Evolutionary conservation across 2,329 filamentous ascomycete genomes (phyloP), one percentile per base, ranked within the genome.

Genomic region (Nigrospora osmanthi): DNA sequence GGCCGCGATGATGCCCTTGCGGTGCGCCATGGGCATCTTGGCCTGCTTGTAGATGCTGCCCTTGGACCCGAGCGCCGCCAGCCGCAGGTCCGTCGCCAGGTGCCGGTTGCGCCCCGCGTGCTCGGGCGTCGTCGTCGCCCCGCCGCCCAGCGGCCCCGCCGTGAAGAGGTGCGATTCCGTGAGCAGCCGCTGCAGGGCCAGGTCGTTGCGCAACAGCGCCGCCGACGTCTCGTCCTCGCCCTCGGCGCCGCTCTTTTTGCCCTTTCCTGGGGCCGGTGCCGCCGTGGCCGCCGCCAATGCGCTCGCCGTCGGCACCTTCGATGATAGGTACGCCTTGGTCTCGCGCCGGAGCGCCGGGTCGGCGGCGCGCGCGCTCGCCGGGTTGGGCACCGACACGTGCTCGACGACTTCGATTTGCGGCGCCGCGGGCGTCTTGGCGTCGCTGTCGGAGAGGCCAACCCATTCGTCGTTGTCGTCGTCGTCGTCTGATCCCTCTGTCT

Each of bases 91-190:
- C 6, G 86, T 80, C 1, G 90, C 87, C 63, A 87, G 87, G 53
- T 88, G 81, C 31, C 90, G 80, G 55, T 85, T 85, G 55, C 81
- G 83, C 44, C 90, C 90, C 3, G 71, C 68, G 30, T 63, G 60
- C 42, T 59, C 58, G n/a, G n/a, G n/a, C 3, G 47, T 57, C 35
- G 66, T 60, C 38, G 68, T 56, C 14, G 66, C 60, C 37, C 60
- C 52, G 42, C 64, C 61, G 64, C 59, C 17, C 76, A 71, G 38
- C 61, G 56, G 23, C 23, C 5, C 4, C 75, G 69, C 71, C 1
- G 77, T 70, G 46, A 97, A 81, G 49, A 97, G 83, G 66, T 95
- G 89, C 0, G 90, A 96, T 72, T 98, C 93, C 54, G 84, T 78
- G 47, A 98, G 80, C 35, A 98, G 81, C 39, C 89, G 84, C 63